These are phyloP conservation scores for Triangularia setosa DNA, from an alignment of 2,329 filamentous ascomycete genomes.

Conservation along the genomic window DNA sequence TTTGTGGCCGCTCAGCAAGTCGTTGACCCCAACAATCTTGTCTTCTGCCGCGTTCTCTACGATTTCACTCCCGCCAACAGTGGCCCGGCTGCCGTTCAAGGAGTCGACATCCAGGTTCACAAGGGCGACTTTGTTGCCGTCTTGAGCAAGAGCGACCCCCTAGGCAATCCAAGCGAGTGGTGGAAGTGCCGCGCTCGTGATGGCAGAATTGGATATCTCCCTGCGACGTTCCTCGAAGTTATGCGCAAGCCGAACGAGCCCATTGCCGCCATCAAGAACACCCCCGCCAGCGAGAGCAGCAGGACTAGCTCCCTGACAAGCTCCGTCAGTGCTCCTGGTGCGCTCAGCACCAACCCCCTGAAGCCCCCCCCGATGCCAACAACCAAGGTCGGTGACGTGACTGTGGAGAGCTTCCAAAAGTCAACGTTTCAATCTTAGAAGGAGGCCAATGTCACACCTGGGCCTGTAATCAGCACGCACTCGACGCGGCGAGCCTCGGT, in stretches of 20 bases:
- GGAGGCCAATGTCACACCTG: not conserved
- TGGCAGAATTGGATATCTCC: conserved; percentile 86
- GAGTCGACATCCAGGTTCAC: conserved; percentile 84
- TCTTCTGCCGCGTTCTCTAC: conserved; percentile 92
- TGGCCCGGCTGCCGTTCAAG: conserved; percentile 55
- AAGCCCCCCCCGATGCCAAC: conserved; percentile 23
- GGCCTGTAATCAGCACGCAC: not conserved
- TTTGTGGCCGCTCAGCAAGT: conserved; percentile 39
- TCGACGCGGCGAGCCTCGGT: not conserved
- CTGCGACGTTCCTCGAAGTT: conserved; percentile 84
- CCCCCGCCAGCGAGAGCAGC: conserved; percentile 43
- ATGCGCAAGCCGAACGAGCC: conserved; percentile 51
- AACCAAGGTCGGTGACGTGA: conserved; percentile 50
- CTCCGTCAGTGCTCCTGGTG: conserved; percentile 28
- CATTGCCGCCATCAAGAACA: conserved; percentile 50
- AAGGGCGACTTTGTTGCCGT: conserved; percentile 96
- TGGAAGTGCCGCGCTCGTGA: conserved; percentile 92
- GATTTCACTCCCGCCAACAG: conserved; percentile 76
- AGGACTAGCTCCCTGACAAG: conserved; percentile 50
- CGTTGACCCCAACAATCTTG: conserved; percentile 84
- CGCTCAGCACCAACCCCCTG: conserved; percentile 24
- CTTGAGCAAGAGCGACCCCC: conserved; percentile 84
- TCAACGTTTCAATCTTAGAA: conserved; percentile 54
- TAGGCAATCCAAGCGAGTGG: conserved; percentile 92
- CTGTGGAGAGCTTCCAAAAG: conserved; percentile 54